Evolutionary conservation across 139 green algal species (phyloP).

Genomic region (Volvox reticuliferus): DNA sequence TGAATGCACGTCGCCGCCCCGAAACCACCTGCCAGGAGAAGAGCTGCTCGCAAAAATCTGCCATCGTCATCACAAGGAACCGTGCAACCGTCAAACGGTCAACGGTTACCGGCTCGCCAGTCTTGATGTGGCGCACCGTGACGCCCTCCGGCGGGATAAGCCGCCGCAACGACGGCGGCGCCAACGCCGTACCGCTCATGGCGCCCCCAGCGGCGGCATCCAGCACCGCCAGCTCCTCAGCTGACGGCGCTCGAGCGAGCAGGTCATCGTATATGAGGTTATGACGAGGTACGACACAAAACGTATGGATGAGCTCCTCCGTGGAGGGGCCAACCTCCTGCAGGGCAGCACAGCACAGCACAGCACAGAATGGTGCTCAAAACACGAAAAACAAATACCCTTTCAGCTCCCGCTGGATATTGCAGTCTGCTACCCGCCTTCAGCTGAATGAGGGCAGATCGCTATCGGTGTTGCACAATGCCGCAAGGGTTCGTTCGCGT

Average conservation of each 20-base stretch:
- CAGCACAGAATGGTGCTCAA: background rate
- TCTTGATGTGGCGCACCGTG: constrained; percentile 52
- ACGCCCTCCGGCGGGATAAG: constrained; percentile 41
- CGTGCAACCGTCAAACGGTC: constrained; percentile 34
- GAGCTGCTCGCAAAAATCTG: constrained; percentile 61
- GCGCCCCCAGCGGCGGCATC: background rate
- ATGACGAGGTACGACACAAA: constrained; percentile 40
- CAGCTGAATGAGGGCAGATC: too few species aligned
- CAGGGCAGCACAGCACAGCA: background rate
- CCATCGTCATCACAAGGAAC: constrained; percentile 59
- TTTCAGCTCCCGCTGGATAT: too few species aligned
- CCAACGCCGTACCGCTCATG: too few species aligned
- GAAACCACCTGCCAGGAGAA: constrained; percentile 47
- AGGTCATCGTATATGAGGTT: constrained; percentile 39
- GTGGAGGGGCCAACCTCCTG: constrained; percentile 1
- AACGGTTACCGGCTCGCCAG: constrained; percentile 50
- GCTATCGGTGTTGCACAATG: too few species aligned
- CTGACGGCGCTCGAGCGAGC: background rate
- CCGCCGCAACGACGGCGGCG: background rate
- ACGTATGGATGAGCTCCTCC: constrained; percentile 46
- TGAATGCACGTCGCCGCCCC: too few species aligned
- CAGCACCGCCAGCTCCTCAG: constrained; percentile 10
- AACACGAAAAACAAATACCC: too few species aligned
- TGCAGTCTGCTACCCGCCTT: too few species aligned
- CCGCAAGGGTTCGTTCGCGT: too few species aligned